Evolutionary conservation across 768 basidiomycete genomes (phyloP).

Genomic region (Termitomyces sp.): DNA sequence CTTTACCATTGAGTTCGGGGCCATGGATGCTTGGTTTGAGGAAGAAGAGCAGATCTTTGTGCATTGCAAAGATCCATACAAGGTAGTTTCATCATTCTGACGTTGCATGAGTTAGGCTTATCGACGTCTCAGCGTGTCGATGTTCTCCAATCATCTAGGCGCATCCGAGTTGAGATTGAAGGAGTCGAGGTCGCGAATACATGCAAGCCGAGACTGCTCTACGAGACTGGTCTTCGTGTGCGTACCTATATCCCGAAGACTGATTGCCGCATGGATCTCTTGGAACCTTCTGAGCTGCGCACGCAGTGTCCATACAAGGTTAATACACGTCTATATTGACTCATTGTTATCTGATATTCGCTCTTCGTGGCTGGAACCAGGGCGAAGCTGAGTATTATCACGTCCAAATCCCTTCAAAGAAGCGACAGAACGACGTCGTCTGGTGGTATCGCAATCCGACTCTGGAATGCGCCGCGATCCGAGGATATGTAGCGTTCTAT

Average conservation of each 20-base stretch:
- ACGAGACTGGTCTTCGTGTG: constrained; percentile 51
- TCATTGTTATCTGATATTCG: not conserved
- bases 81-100: constrained; percentile 31
- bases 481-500: constrained; percentile 53
- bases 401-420: constrained; percentile 39
- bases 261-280: constrained; percentile 46
- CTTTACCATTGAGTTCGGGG: constrained; percentile 42
- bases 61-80: constrained; percentile 68
- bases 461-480: constrained; percentile 44
- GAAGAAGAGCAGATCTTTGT: constrained; percentile 58
- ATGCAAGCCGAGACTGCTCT: constrained; percentile 45
- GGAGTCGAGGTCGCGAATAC: constrained; percentile 64
- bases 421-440: constrained; percentile 42
- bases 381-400: constrained; percentile 57
- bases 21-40: constrained; percentile 63
- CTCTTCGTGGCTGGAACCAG: constrained; percentile 24
- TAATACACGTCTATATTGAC: not conserved
- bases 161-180: constrained; percentile 54
- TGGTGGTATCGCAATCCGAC: constrained; percentile 62
- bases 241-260: constrained; percentile 60
- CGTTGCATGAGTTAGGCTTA: not conserved
- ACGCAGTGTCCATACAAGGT: constrained; percentile 67
- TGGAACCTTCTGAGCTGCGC: constrained; percentile 40
- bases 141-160: constrained; percentile 53
- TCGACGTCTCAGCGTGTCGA: constrained; percentile 49